Evolutionary conservation across 371 early-diverging fungal species (phyloP).

Genomic region (Cokeromyces recurvatus): DNA sequence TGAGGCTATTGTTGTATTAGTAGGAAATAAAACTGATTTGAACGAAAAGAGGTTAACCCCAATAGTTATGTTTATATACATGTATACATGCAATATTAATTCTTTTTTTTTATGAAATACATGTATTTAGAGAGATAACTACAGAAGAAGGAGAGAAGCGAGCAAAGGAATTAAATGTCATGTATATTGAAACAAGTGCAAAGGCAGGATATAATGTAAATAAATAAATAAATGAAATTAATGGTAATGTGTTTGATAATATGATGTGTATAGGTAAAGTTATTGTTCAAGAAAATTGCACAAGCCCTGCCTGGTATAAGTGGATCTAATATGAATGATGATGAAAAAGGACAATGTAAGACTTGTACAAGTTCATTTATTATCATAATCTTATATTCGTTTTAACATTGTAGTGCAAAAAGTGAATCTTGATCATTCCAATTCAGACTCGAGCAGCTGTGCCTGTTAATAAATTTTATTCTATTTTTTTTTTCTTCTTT

Average conservation of each 20-base stretch:
- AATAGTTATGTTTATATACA: no score
- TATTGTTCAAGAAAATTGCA: slow-evolving; percentile 92
- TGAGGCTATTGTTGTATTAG: slow-evolving; percentile 96
- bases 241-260: no score
- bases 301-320: slow-evolving; percentile 93
- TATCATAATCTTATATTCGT: no score
- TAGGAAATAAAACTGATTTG: slow-evolving; percentile 99
- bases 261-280: slow-evolving; percentile 84
- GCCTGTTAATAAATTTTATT: no score
- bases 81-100: no score
- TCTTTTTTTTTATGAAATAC: no score
- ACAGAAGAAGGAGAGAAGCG: slow-evolving; percentile 95
- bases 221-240: background rate
- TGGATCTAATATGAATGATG: slow-evolving; percentile 19
- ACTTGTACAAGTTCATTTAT: no score
- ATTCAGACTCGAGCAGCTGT: slow-evolving; percentile 27
- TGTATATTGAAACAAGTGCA: slow-evolving; percentile 97
- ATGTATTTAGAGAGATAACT: slow-evolving; percentile 61
- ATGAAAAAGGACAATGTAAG: slow-evolving; percentile 41
- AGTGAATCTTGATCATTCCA: slow-evolving; percentile 23
- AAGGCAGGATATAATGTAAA: slow-evolving; percentile 93
- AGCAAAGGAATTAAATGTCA: slow-evolving; percentile 88
- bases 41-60: slow-evolving; percentile 75
- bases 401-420: slow-evolving; percentile 28
- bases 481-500: no score